Evolutionary conservation across 2,329 filamentous ascomycete species (phyloP), one percentile per base, ranked within the genome.

Genomic region (Colletotrichum sidae): DNA sequence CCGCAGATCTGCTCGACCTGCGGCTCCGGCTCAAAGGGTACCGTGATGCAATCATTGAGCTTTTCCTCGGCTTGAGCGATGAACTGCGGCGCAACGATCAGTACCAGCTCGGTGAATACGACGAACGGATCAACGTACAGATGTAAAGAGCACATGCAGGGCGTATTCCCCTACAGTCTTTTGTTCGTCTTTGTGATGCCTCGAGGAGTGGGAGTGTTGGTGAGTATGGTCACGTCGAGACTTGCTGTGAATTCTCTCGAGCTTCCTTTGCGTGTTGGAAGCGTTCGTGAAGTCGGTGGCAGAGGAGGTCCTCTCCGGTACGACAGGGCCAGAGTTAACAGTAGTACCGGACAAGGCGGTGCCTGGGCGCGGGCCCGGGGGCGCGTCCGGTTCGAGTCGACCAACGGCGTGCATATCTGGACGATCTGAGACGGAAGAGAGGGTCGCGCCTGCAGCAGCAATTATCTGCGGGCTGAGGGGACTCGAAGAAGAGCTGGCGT

Each of bases 121-220:
- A 44, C 6, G 37, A 17, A 34, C 41, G 37, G 13, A 46, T 41
- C 8, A 60, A 82, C 87, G 78, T 77, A 93, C 90, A 67, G 94
- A 94, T 70, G 96, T 98, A 79, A 98, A 97, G 47, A 99, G 83
- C 71, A 98, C 95, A 78, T 98, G 95, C 67, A 99, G 83, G 17
- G 96, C 96, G 86, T 97, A 98, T 82, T 99, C 96, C 60, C 94
- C 94, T n/a, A 97, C 94, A 0, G 94, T 97, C 78, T 95, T 97
- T 69, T 91, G 88, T 69, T 97, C 93, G 57, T 91, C 88, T 70
- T 86, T 86, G 71, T 87, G 81, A 71, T 89, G 84, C 60, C 88
- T 86, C 55, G 90, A 90, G 41, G 92, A 95, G 72, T 93, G 90
- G 13, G 92, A 92, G 70, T 90, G 90, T 73, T 94, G 89, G 73